Evolutionary conservation across 2,329 filamentous ascomycete species (phyloP).

Genomic region (Arthrobotrys megalospora): DNA sequence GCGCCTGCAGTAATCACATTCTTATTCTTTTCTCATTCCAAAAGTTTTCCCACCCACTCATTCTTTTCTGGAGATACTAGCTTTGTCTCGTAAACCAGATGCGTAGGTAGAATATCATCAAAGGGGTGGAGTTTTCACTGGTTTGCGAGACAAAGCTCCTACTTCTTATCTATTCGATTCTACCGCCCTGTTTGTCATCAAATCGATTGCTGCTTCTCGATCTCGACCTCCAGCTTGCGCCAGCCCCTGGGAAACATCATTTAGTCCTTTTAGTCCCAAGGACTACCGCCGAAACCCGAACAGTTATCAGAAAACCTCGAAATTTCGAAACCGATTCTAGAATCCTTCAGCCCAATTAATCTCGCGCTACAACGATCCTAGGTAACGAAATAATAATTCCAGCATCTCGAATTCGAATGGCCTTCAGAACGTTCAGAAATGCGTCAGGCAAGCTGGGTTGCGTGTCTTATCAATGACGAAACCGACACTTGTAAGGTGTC

Average conservation of each 20-base stretch:
- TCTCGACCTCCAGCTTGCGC: not conserved
- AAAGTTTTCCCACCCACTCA: not conserved
- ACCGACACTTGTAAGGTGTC: conserved; percentile 1
- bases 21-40: not conserved
- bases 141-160: conserved; percentile 4
- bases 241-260: not conserved
- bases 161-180: not conserved
- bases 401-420: conserved; percentile 27
- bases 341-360: not conserved
- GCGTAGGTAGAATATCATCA: not conserved
- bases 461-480: conserved; percentile 10
- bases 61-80: not conserved
- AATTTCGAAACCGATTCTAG: no score
- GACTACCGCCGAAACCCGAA: no score
- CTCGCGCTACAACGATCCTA: conserved; percentile 12
- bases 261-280: not conserved
- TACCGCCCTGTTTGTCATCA: not conserved
- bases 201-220: not conserved
- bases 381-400: conserved; percentile 18
- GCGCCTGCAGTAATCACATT: not conserved
- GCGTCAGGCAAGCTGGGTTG: conserved; percentile 14
- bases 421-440: conserved; percentile 6
- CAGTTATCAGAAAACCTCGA: not conserved
- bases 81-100: conserved; percentile 18
- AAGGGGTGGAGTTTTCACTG: not conserved